Percentiles rank a stretch among this genome's conserved stretches.
Evolutionary conservation across 2,329 filamentous ascomycete species (phyloP).

Genomic region (Pseudocercospora ulei): DNA sequence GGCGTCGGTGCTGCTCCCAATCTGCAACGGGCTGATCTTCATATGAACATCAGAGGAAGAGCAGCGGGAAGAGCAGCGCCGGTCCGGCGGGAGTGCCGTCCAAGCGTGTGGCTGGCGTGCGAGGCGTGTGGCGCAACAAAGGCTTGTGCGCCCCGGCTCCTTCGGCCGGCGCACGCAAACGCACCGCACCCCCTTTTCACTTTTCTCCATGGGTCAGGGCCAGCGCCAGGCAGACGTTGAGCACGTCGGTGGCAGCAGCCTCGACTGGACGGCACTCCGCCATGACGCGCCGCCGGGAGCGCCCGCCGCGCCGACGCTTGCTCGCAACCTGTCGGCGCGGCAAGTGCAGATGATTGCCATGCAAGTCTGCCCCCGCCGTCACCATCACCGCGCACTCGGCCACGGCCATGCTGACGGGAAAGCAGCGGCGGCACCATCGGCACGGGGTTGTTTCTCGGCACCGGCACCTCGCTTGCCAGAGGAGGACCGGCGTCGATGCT

Average conservation of each 20-base stretch:
- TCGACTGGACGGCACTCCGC: neutral
- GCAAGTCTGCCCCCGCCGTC: conserved; percentile 45
- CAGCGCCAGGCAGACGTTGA: neutral
- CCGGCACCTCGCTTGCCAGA: conserved; percentile 43
- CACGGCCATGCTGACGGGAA: neutral
- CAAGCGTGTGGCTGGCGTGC: too few relatives aligned
- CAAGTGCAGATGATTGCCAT: conserved; percentile 58
- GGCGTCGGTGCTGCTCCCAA: too few relatives aligned
- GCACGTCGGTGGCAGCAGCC: neutral
- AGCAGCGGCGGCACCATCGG: conserved; percentile 41
- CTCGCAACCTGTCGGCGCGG: conserved; percentile 47
- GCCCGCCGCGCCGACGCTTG: conserved; percentile 31
- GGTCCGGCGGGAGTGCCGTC: too few relatives aligned
- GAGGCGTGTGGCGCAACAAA: too few relatives aligned
- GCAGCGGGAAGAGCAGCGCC: too few relatives aligned
- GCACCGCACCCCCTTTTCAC: neutral
- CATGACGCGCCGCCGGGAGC: conserved; percentile 15
- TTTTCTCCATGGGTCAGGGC: neutral
- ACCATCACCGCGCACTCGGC: too few relatives aligned
- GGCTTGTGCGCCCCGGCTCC: neutral
- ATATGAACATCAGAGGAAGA: too few relatives aligned
- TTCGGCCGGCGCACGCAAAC: neutral
- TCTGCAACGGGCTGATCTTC: too few relatives aligned
- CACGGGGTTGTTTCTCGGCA: conserved; percentile 50
- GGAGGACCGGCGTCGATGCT: conserved; percentile 55